Evolutionary conservation across 1,139 yeast genomes (phyloP).

Genomic region (Kurtzmaniella quercitrusa): DNA sequence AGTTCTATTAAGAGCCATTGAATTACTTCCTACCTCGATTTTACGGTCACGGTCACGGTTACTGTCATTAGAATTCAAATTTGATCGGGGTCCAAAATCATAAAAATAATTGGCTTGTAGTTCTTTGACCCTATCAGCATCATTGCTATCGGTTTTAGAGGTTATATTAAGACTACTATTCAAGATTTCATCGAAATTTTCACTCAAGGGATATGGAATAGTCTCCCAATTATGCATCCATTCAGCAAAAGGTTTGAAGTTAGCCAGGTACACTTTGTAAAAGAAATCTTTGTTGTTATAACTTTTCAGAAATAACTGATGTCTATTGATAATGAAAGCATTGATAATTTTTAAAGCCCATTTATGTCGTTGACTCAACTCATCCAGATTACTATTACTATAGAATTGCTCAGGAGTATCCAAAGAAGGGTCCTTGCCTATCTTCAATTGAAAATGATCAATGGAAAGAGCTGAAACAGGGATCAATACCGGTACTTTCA

Average conservation of each 20-base stretch:
- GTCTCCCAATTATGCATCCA: slow-evolving; percentile 27
- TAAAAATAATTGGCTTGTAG: slow-evolving; percentile 15
- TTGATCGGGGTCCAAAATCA: slow-evolving; percentile 6
- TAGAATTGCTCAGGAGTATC: slow-evolving; percentile 11
- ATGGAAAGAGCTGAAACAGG: slow-evolving; percentile 37
- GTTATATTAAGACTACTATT: slow-evolving; percentile 14
- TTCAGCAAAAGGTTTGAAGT: slow-evolving; percentile 17
- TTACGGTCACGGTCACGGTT: slow-evolving; percentile 1
- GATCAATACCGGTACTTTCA: slow-evolving; percentile 32
- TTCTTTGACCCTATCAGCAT: slow-evolving; percentile 23
- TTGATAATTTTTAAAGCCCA: slow-evolving; percentile 35
- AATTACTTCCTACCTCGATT: not conserved
- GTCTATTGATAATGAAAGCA: slow-evolving; percentile 27
- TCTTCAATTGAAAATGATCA: slow-evolving; percentile 23
- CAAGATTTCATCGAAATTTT: slow-evolving; percentile 12
- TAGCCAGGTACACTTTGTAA: slow-evolving; percentile 24
- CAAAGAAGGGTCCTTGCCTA: slow-evolving; percentile 17
- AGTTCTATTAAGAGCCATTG: not conserved
- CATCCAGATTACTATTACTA: not conserved
- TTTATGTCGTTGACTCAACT: slow-evolving; percentile 11
- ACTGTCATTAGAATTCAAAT: not conserved
- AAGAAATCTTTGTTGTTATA: slow-evolving; percentile 19
- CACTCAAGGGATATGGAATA: slow-evolving; percentile 12
- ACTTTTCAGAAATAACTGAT: slow-evolving; percentile 15
- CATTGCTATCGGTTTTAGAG: slow-evolving; percentile 15